phyloP scores from a whole-genome alignment of 140 eudicot species.

The Cichorium intybus region DNA sequence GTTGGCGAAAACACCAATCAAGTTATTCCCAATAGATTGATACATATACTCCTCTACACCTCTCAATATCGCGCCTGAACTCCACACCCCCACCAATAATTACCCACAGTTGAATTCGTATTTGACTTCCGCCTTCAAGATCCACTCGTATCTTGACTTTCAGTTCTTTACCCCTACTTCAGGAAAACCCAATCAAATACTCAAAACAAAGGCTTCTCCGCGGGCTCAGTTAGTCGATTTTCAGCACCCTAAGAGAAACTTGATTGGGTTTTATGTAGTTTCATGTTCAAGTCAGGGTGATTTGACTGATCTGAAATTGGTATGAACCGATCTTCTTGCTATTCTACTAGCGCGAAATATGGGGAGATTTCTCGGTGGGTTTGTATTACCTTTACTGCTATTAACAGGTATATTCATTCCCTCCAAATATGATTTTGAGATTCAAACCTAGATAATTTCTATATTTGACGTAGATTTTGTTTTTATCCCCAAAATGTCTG shows the following conservation, averaged over 20 bases:
- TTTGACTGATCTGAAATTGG: constrained; percentile 15
- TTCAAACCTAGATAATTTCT: background rate
- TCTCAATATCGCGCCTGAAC: background rate
- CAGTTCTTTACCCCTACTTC: background rate
- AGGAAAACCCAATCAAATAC: constrained; percentile 13
- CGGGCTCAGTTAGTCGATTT: background rate
- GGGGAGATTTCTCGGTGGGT: constrained; percentile 44
- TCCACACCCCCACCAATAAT: background rate
- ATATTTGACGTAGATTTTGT: background rate
- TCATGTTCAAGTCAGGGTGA: background rate
- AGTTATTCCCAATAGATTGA: background rate
- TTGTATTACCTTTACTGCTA: constrained; percentile 35
- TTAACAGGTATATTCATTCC: constrained; percentile 27
- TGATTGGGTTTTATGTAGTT: background rate
- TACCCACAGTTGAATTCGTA: constrained; percentile 4
- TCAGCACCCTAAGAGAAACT: background rate
- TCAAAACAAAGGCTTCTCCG: background rate
- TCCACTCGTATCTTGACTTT: constrained; percentile 24
- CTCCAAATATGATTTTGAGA: background rate
- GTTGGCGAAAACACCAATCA: background rate
- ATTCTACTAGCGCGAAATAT: constrained; percentile 7
- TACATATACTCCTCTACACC: background rate
- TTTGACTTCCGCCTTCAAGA: constrained; percentile 11
- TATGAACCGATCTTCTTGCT: constrained; percentile 25
- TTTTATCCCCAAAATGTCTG: constrained; percentile 1